Percentiles rank a stretch among this genome's conserved stretches.
Evolutionary conservation across 495 filamentous ascomycete genomes (phyloP).

Genomic region (Physcia stellaris): DNA sequence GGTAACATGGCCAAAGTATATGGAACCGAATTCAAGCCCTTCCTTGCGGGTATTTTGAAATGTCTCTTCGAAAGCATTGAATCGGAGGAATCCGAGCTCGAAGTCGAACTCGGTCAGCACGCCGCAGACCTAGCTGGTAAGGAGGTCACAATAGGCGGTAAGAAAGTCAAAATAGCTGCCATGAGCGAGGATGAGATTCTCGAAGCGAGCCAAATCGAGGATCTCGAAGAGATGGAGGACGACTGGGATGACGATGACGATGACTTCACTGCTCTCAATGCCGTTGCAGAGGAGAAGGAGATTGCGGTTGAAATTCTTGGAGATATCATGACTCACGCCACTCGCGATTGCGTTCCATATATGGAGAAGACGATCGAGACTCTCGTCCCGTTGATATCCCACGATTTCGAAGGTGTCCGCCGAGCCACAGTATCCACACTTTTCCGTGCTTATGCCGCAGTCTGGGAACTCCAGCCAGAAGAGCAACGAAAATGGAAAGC

Average conservation of each 20-base stretch:
- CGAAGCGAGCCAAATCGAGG: constrained; percentile 43
- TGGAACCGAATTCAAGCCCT: constrained; percentile 73
- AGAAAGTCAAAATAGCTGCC: constrained; percentile 67
- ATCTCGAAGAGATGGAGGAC: constrained; percentile 40
- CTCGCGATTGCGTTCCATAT: constrained; percentile 65
- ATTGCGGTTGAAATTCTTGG: constrained; percentile 91
- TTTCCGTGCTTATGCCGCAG: constrained; percentile 84
- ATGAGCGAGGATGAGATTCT: constrained; percentile 39
- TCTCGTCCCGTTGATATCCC: constrained; percentile 65
- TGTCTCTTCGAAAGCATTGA: constrained; percentile 74
- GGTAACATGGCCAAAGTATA: constrained; percentile 90
- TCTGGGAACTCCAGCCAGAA: constrained; percentile 78
- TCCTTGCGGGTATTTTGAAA: constrained; percentile 73
- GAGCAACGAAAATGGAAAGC: constrained; percentile 74
- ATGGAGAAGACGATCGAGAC: constrained; percentile 81
- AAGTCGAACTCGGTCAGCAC: constrained; percentile 64
- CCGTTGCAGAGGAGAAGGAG: constrained; percentile 89
- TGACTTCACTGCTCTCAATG: constrained; percentile 66
- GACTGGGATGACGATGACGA: constrained; percentile 66
- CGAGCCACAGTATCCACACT: constrained; percentile 81
- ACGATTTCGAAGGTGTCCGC: constrained; percentile 84
- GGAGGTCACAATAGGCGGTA: constrained; percentile 62
- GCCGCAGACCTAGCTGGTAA: constrained; percentile 65
- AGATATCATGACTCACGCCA: constrained; percentile 78
- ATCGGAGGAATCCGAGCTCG: constrained; percentile 77